A percentile compares a stretch with the other conserved stretches of the same genome.
These are phyloP conservation scores for Botryotinia convoluta DNA, from an alignment of 2,329 filamentous ascomycete genomes.

Conservation along the genomic window DNA sequence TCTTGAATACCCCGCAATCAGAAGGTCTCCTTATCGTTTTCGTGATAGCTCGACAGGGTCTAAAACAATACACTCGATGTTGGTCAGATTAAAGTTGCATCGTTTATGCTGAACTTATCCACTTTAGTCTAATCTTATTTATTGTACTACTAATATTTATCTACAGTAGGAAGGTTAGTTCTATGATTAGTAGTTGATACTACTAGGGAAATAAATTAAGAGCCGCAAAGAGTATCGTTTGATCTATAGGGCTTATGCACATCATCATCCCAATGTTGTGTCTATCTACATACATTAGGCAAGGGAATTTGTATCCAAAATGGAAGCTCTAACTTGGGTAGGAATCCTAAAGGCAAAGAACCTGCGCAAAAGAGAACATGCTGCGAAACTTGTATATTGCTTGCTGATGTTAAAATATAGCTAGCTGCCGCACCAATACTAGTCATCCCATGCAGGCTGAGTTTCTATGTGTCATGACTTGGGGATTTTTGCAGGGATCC, in stretches of 20 bases:
- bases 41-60: not conserved
- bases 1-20: slow-evolving; percentile 3
- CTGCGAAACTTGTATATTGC: not conserved
- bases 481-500: not conserved
- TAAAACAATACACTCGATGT: not conserved
- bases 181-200: not conserved
- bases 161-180: not conserved
- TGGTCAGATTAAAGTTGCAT: not conserved
- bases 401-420: not conserved
- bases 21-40: not conserved
- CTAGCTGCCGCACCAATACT: not conserved
- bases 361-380: not conserved
- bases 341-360: too few species aligned
- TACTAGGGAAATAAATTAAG: not conserved
- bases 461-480: slow-evolving; percentile 15
- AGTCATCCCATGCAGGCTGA: not conserved
- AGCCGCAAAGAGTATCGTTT: not conserved
- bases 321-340: not conserved
- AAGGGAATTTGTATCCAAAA: too few species aligned
- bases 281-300: not conserved
- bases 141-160: not conserved
- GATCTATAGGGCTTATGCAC: slow-evolving; percentile 18
- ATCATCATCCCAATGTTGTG: not conserved
- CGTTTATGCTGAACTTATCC: not conserved
- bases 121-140: not conserved